These are phyloP conservation scores for Apiospora rasikravindrae DNA, from an alignment of 2,329 filamentous ascomycete species.

Conservation along the genomic window DNA sequence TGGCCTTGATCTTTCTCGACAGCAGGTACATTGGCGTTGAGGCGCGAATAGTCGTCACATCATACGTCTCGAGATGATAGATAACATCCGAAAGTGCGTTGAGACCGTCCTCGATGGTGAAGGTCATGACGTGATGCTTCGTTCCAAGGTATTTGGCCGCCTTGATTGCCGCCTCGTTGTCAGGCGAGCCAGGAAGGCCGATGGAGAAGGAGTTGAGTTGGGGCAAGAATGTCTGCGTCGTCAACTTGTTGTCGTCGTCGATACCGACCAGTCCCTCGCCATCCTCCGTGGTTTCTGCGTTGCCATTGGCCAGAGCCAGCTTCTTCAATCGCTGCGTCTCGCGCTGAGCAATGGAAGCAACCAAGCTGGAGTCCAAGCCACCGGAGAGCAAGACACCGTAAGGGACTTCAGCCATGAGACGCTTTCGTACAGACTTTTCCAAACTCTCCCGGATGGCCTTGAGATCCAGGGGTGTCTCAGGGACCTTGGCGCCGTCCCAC, in stretches of 20 bases:
- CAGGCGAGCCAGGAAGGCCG: constrained; percentile 88
- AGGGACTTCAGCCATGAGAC: constrained; percentile 97
- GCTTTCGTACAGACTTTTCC: constrained; percentile 92
- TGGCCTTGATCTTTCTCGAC: constrained; percentile 98
- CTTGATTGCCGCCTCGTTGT: constrained; percentile 88
- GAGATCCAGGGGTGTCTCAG: constrained; percentile 80
- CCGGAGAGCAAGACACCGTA: constrained; percentile 96
- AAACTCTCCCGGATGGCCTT: constrained; percentile 81
- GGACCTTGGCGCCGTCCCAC: constrained; percentile 84
- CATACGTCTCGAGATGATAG: constrained; percentile 96
- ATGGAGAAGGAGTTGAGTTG: constrained; percentile 99
- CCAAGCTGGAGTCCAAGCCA: constrained; percentile 92
- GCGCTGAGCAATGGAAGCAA: constrained; percentile 92
- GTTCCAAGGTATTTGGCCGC: constrained; percentile 97
- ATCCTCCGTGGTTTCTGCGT: constrained; percentile 42
- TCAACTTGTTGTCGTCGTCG: constrained; percentile 88
- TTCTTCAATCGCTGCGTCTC: constrained; percentile 82
- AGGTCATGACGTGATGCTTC: constrained; percentile 97
- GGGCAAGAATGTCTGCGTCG: constrained; percentile 87
- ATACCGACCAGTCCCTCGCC: constrained; percentile 86
- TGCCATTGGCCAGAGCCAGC: constrained; percentile 58
- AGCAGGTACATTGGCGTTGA: constrained; percentile 99
- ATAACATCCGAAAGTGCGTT: constrained; percentile 98
- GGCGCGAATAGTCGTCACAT: constrained; percentile 97
- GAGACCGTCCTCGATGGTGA: constrained; percentile 95